Percentiles rank a stretch among this genome's conserved stretches.
phyloP scores from a whole-genome alignment of 2,329 filamentous ascomycete species.

The Nemania sp. region DNA sequence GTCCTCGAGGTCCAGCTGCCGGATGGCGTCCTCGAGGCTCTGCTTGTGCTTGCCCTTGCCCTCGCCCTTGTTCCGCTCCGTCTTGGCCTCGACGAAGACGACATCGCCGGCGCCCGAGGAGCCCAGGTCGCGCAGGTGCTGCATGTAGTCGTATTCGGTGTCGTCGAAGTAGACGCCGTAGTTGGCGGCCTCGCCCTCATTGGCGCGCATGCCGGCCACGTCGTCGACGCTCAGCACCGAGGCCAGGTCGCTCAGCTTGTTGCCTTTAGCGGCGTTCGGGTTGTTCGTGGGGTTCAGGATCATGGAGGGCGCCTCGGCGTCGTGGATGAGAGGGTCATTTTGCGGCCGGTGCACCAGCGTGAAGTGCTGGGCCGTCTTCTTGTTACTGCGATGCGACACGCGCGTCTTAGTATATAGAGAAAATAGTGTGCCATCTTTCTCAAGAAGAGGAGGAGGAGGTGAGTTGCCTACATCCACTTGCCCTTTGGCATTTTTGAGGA shows the following conservation, averaged over 20 bases:
- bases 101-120: slow-evolving; percentile 69
- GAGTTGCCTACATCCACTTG: slow-evolving; percentile 70
- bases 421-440: neutral
- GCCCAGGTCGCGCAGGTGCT: slow-evolving; percentile 90
- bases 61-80: slow-evolving; percentile 56
- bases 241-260: slow-evolving; percentile 74
- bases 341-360: slow-evolving; percentile 94
- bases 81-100: slow-evolving; percentile 77
- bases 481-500: slow-evolving; percentile 69
- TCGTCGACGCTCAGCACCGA: slow-evolving; percentile 72
- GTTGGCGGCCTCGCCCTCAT: slow-evolving; percentile 95
- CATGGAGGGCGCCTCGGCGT: slow-evolving; percentile 85
- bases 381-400: slow-evolving; percentile 58
- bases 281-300: slow-evolving; percentile 74
- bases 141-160: slow-evolving; percentile 98
- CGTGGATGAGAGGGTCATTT: slow-evolving; percentile 96
- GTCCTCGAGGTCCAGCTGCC: slow-evolving; percentile 61
- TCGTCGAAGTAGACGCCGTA: slow-evolving; percentile 96
- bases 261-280: slow-evolving; percentile 57
- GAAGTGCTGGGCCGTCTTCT: slow-evolving; percentile 91
- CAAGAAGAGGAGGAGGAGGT: neutral
- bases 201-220: slow-evolving; percentile 69
- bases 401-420: neutral
- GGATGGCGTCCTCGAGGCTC: slow-evolving; percentile 81
- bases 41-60: slow-evolving; percentile 76